Evolutionary conservation across 208 protist species (phyloP), one percentile per base, ranked within the genome.

Genomic region (Phytomonas serpens): DNA sequence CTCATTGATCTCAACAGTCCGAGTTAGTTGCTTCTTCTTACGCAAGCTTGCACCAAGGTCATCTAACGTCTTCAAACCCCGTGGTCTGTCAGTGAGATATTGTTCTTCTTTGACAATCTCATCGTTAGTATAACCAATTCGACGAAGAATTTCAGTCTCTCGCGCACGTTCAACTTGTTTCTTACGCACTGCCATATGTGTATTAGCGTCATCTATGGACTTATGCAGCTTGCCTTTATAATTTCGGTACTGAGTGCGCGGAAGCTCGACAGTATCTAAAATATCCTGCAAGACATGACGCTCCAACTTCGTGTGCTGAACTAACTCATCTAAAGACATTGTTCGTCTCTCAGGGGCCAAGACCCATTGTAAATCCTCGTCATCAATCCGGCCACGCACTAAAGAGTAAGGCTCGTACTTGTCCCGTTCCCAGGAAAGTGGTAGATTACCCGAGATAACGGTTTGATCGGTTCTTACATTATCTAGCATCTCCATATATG

Each of bases 161-260:
- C 88, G 83, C 13, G 88, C 83, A 77, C 86, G 90, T 71, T 92
- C 84, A 16, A 94, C 64, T 57, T 94, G 88, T 61, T 75, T 75
- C 72, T 94, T 91, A 51, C 88, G 82, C 29, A 79, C 84, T 42
- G 78, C 74, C 76, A 88, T 82, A 79, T 92, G 84, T 23, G 77
- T 85, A 74, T 94, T 94, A n/a, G 83, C 85, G 77, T 92, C 83
- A 30, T 92, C 86, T 64, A 94, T 90, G 57, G 84, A 80, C 64
- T 88, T 91, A 72, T 94, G 88, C 61, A 94, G 74, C 68, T 94
- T 94, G 3, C 88, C 88, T 78, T 92, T 94, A 76, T 94, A 94
- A 74, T 94, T 94, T 34, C 88, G 81, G 75, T 90, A 94, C 79
- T 94, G 88, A 66, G 72, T 80, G 19, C 88, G 85, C 1, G 88